Conservation (phyloP, 495 filamentous ascomycete genomes). For the Friedmanniomyces simplex region DNA sequence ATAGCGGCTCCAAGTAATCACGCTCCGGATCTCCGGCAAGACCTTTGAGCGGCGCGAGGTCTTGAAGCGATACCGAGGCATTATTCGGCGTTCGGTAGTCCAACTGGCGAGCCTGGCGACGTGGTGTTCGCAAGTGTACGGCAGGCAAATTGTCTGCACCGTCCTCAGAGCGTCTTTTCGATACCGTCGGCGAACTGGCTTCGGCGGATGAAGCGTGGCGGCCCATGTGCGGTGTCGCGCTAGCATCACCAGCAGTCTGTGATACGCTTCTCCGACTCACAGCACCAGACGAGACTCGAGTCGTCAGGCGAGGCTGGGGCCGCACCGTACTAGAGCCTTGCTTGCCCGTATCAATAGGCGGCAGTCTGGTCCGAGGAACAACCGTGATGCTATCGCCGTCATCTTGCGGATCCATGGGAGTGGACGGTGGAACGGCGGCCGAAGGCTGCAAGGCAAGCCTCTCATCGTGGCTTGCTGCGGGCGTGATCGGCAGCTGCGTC, state of each 20-base stretch:
- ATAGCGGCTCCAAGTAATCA: slow-evolving; percentile 78
- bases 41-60: slow-evolving; percentile 39
- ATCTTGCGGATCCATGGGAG: not conserved
- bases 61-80: slow-evolving; percentile 30
- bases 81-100: not conserved
- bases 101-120: not conserved
- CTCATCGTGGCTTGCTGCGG: not conserved
- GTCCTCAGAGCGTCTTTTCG: not conserved
- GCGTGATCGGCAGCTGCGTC: not conserved
- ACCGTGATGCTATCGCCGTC: slow-evolving; percentile 21
- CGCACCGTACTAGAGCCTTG: slow-evolving; percentile 13
- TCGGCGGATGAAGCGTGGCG: not conserved
- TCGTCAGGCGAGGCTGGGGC: slow-evolving; percentile 45
- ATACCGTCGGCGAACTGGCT: not conserved
- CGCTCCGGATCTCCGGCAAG: slow-evolving; percentile 43
- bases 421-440: not conserved
- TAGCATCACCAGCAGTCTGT: slow-evolving; percentile 56
- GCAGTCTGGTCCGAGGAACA: slow-evolving; percentile 3
- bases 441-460: not conserved
- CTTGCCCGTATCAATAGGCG: slow-evolving; percentile 3
- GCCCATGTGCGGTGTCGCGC: not conserved
- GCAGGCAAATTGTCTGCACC: not conserved
- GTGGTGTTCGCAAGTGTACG: not conserved
- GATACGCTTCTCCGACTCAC: slow-evolving; percentile 63
- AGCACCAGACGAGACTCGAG: slow-evolving; percentile 53